These are phyloP conservation scores for Phytopythium vexans DNA, from an alignment of 352 stramenopile genomes.

Conservation along the genomic window DNA sequence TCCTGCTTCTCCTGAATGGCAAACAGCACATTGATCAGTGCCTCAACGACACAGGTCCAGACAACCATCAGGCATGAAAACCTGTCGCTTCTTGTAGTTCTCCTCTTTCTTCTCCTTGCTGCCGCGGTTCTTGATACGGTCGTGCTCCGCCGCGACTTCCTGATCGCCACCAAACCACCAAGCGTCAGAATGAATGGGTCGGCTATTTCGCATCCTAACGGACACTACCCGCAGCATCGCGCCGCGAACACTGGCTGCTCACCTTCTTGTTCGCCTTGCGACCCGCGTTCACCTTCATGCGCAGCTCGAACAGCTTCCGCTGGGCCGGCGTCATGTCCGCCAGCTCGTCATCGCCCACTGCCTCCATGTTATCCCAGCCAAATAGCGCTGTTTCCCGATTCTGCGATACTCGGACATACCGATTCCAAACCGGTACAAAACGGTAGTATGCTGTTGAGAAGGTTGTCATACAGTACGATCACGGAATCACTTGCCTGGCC, in stretches of 20 bases:
- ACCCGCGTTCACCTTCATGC: slow-evolving; percentile 83
- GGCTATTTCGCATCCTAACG: too few relatives aligned
- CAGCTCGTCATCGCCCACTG: slow-evolving; percentile 39
- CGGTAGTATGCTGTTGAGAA: too few relatives aligned
- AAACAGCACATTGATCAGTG: background rate
- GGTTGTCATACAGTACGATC: too few relatives aligned
- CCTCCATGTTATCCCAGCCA: slow-evolving; percentile 16
- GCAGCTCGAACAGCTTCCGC: slow-evolving; percentile 80
- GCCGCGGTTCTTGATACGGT: slow-evolving; percentile 62
- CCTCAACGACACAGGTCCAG: background rate
- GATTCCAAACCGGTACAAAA: too few relatives aligned
- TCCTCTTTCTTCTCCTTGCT: slow-evolving; percentile 63
- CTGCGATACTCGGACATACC: too few relatives aligned
- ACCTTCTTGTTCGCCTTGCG: slow-evolving; percentile 82
- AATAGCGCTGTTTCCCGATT: too few relatives aligned
- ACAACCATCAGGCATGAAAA: background rate
- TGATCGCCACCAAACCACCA: too few relatives aligned
- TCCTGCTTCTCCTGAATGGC: slow-evolving; percentile 50
- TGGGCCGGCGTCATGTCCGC: slow-evolving; percentile 72
- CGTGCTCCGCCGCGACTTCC: slow-evolving; percentile 71
- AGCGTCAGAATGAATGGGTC: too few relatives aligned
- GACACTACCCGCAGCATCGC: too few relatives aligned
- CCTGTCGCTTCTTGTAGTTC: slow-evolving; percentile 50
- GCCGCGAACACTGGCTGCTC: too few relatives aligned
- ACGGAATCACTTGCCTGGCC: too few relatives aligned